Percentiles rank a stretch among this genome's conserved stretches.
These are phyloP conservation scores for Sporisorium sorghi DNA, from an alignment of 1,284 basidiomycete species.

Conservation along the genomic window DNA sequence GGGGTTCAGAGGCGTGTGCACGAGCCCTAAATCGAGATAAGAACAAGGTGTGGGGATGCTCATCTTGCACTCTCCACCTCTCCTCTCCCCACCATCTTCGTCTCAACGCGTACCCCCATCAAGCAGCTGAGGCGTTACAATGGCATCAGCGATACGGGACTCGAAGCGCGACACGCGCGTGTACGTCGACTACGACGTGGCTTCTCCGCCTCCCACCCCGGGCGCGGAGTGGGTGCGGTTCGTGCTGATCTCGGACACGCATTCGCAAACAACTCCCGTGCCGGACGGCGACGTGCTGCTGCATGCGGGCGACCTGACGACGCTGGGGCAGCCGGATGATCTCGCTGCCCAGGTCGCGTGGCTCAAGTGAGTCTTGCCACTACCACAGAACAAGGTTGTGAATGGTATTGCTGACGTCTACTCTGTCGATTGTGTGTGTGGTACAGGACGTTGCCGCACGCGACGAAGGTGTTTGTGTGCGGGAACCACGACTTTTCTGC, in stretches of 20 bases:
- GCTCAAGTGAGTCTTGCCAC: constrained; percentile 29
- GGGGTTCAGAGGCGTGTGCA: neutral
- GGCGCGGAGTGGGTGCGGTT: constrained; percentile 42
- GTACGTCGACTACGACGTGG: constrained; percentile 28
- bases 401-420: neutral
- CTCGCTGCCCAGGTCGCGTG: constrained; percentile 36
- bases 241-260: constrained; percentile 51
- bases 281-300: constrained; percentile 47
- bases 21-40: neutral
- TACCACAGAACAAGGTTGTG: neutral
- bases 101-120: neutral
- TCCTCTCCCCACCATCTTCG: neutral
- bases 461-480: constrained; percentile 35
- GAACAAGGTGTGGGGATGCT: neutral
- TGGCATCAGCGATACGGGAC: neutral
- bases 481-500: constrained; percentile 56
- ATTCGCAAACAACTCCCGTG: constrained; percentile 32
- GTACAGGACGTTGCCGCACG: constrained; percentile 37
- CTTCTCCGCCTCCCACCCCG: constrained; percentile 25
- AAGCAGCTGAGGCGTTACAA: neutral
- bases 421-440: no score
- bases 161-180: constrained; percentile 22
- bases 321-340: constrained; percentile 30
- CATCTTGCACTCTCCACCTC: no score
- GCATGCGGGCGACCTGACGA: constrained; percentile 52